These are phyloP conservation scores for Delitschia confertaspora DNA, from an alignment of 495 filamentous ascomycete species.

Conservation along the genomic window DNA sequence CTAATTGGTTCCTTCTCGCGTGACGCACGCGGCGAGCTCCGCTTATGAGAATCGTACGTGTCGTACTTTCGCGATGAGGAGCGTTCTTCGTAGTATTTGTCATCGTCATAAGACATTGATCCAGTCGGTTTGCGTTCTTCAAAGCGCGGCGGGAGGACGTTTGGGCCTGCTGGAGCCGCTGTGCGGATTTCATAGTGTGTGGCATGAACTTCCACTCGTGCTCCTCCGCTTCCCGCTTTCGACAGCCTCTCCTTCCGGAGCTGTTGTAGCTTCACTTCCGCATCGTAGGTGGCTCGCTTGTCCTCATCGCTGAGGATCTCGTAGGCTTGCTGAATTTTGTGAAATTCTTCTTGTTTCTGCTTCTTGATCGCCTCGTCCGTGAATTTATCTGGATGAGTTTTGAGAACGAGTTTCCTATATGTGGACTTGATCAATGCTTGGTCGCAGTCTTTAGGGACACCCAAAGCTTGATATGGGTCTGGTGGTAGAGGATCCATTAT, in stretches of 20 bases:
- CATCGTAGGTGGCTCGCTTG: constrained; percentile 66
- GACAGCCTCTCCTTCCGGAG: constrained; percentile 45
- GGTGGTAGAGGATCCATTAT: constrained; percentile 59
- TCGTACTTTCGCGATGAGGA: constrained; percentile 25
- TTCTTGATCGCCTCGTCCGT: constrained; percentile 60
- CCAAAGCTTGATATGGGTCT: constrained; percentile 78
- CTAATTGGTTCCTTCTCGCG: constrained; percentile 18
- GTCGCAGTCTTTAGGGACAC: constrained; percentile 65
- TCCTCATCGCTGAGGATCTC: constrained; percentile 78
- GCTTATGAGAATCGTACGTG: constrained; percentile 25
- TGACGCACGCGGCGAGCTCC: constrained; percentile 13
- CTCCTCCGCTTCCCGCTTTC: constrained; percentile 35
- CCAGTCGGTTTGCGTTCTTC: constrained; percentile 27
- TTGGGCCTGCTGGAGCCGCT: constrained; percentile 8
- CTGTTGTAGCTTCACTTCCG: constrained; percentile 56
- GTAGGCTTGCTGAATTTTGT: constrained; percentile 87
- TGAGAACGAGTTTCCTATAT: constrained; percentile 86
- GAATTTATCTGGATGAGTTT: constrained; percentile 93
- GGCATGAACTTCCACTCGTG: constrained; percentile 21
- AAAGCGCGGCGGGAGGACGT: constrained; percentile 16
- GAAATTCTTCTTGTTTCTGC: constrained; percentile 74
- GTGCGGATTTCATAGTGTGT: constrained; percentile 26
- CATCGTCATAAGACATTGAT: constrained; percentile 26
- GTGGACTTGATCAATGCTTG: constrained; percentile 65
- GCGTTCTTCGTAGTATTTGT: constrained; percentile 29